Base-by-base conservation (phyloP, 2,329 filamentous ascomycete species). In the Triangularia verruculosa region DNA sequence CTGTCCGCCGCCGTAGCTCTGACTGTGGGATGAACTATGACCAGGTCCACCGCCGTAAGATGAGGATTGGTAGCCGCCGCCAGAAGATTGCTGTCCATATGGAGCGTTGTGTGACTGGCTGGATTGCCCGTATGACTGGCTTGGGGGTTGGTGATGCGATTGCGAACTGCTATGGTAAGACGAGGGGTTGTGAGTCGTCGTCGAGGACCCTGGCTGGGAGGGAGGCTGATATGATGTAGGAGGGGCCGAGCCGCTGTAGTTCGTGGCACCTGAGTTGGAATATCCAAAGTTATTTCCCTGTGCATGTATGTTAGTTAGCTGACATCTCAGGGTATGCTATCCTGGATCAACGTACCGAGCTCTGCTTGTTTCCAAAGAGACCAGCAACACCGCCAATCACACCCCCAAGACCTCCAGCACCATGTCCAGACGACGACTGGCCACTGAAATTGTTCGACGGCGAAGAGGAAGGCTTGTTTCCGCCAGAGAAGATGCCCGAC, bases 201-300 rank as follows among this genome's bases (percentile, higher is more conserved):
- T 63, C 32, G 72, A 66, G 28, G 73, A 70, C 15, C 67, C 68
- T 6, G 72, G 70, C 53, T 73, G 72, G 27, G 73, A 71, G 20
- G 73, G 72, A 27, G 72, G 76, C 69, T 87, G 83, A 72, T 89
- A 89, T 6, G 84, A 82, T 13, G 82, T 75, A n/a, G 86, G 83
- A 12, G 89, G 89, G 43, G 87, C 85, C 62, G 84, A 80, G 61
- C 87, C 88, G 65, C 78, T 82, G 73, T 71, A 91, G 39, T 80
- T 79, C 66, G 81, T 74, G 52, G 82, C 78, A 52, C 81, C 82
- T 3, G 79, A 74, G 70, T 83, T 83, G 22, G 85, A 86, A 74
- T 89, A 89, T 30, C 87, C 88, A 72, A 84, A 91, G 71, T 83
- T 84, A 71, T 82, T 84, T 67, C 51, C 78, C 78, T 83, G 67